A percentile compares a stretch with the other conserved stretches of the same genome.
Evolutionary conservation across 495 filamentous ascomycete genomes (phyloP).

Genomic region (Penicillium desertorum): DNA sequence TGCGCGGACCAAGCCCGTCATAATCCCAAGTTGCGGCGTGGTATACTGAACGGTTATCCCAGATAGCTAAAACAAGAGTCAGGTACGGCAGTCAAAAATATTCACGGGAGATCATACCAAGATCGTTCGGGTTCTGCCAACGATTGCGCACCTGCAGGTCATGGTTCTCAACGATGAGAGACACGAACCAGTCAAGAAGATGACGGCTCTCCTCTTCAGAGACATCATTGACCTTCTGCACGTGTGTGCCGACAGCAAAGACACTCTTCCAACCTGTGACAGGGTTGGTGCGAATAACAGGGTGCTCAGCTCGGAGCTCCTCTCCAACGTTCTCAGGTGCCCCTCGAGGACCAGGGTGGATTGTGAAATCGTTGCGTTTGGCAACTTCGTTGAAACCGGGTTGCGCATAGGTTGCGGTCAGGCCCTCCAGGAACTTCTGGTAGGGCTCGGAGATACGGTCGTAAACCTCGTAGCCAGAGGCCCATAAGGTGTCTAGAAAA

Average conservation of each 20-base stretch:
- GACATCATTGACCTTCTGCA: slow-evolving; percentile 63
- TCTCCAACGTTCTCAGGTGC: slow-evolving; percentile 67
- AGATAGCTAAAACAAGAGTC: slow-evolving; percentile 56
- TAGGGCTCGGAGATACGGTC: slow-evolving; percentile 68
- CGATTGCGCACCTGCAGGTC: slow-evolving; percentile 72
- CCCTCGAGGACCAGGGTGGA: slow-evolving; percentile 59
- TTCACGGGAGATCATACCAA: slow-evolving; percentile 32
- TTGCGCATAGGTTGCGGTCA: slow-evolving; percentile 67
- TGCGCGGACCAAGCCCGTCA: slow-evolving; percentile 53
- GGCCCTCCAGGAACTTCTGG: slow-evolving; percentile 63
- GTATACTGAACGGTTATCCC: slow-evolving; percentile 73
- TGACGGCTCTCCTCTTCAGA: slow-evolving; percentile 62
- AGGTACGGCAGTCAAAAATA: not conserved
- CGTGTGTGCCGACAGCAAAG: slow-evolving; percentile 63
- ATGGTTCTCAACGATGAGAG: slow-evolving; percentile 71
- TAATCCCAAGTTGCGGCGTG: slow-evolving; percentile 74
- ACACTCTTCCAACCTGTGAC: slow-evolving; percentile 80
- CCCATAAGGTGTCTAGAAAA: slow-evolving; percentile 66
- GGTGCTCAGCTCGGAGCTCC: slow-evolving; percentile 62
- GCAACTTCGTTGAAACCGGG: slow-evolving; percentile 59
- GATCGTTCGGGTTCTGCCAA: slow-evolving; percentile 61
- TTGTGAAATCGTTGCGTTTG: slow-evolving; percentile 51
- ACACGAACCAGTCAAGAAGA: slow-evolving; percentile 62
- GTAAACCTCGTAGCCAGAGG: slow-evolving; percentile 74
- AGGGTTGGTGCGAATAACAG: slow-evolving; percentile 77